These are phyloP conservation scores for Plantago coronopus DNA, from an alignment of 305 asterid species.

Conservation along the genomic window DNA sequence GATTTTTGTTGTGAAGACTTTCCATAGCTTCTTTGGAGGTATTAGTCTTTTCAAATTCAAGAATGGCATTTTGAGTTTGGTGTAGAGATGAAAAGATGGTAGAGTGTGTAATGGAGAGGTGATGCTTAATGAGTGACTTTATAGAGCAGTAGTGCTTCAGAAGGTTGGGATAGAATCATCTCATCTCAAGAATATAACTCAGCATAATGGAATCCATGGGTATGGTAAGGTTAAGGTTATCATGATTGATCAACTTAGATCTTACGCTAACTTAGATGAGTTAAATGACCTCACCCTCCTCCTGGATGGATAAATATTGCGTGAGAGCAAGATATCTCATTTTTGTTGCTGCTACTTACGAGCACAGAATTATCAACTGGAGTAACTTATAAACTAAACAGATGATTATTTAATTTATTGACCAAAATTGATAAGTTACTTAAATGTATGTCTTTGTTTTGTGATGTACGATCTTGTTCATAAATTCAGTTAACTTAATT, in stretches of 20 bases:
- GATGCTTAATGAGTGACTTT: slow-evolving; percentile 14
- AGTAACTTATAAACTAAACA: too few species aligned
- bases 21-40: slow-evolving; percentile 51
- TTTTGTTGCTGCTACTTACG: too few species aligned
- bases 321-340: too few species aligned
- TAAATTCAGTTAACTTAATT: too few species aligned
- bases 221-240: slow-evolving; percentile 15
- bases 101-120: neutral
- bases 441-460: too few species aligned
- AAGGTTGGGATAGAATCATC: slow-evolving; percentile 11
- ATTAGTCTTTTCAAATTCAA: slow-evolving; percentile 38
- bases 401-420: too few species aligned
- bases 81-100: neutral
- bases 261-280: slow-evolving; percentile 31
- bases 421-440: too few species aligned
- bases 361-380: too few species aligned
- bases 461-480: too few species aligned
- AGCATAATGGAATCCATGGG: neutral
- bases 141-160: slow-evolving; percentile 7
- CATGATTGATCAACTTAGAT: slow-evolving; percentile 21
- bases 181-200: neutral
- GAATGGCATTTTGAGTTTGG: slow-evolving; percentile 34
- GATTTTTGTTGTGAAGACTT: slow-evolving; percentile 36
- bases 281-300: too few species aligned
- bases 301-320: too few species aligned